Base-by-base conservation (phyloP, 129 eudicot species). In the Pulicaria dysenterica region DNA sequence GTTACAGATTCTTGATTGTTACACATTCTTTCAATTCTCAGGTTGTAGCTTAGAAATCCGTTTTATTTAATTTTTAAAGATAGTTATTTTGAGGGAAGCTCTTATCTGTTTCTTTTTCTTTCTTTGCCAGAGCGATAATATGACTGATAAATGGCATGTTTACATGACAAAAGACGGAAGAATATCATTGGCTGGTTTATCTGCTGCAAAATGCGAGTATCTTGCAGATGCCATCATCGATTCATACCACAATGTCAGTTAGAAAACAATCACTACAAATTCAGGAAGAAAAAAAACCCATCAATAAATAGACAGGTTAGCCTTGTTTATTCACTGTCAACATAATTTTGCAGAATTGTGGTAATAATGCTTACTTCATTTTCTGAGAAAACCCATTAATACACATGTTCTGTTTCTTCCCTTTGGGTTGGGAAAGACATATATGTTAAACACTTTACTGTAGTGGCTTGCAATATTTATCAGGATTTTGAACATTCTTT, bases 161-260 rank as follows among this genome's bases (percentile, higher is more conserved):
- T 94, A 94, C 89, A 88, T 94, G 99, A 94, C 99, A 39, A 94
- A 94, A 82, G 99, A 94, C 3, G 99, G 99, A 67, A 90, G 99
- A 72, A 94, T 94, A 81, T 94, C 99, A 11, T 78, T 94, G 63
- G 99, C 99, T 12, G 99, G 99, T 71, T 70, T 94, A 61, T 90
- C 99, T 41, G 78, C 91, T 10, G 99, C 97, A 41, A 94, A 94
- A 77, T 94, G 99, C 12, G 99, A 94, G 74, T 94, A 94, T 83
- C 96, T 94, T 70, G 99, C 99, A 1, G 99, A 94, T 86, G 99
- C 99, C 51, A 94, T 94, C 73, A 79, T 94, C 4, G 99, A 94
- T 74, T 94, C 99, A 4, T 94, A 72, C 81, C 85, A 94, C 75
- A 94, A 94, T 64, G 97, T 90, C 56, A 88, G 86, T 73, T 94